A percentile compares a stretch with the other conserved stretches of the same genome.
These are phyloP conservation scores for Prunus yedoensis DNA, from an alignment of 331 rosid genomes.

Conservation along the genomic window DNA sequence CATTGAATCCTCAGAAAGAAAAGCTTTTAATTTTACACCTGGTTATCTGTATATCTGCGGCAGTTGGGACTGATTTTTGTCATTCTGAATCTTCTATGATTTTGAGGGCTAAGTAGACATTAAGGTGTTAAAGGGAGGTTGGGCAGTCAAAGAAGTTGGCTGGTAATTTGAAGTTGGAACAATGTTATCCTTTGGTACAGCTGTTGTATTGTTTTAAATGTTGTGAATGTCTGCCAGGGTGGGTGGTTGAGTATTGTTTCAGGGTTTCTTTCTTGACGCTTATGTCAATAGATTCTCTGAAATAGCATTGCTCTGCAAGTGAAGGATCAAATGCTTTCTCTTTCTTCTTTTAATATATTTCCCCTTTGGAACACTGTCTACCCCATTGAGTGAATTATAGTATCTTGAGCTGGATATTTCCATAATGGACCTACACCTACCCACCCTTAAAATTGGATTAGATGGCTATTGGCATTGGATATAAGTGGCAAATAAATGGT, in stretches of 20 bases:
- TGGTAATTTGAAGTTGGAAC: not conserved
- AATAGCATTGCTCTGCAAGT: not conserved
- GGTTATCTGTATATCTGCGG: not conserved
- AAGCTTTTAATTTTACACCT: not conserved
- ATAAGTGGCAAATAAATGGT: not conserved
- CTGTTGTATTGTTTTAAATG: not conserved
- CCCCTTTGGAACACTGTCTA: not conserved
- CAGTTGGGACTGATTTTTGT: not conserved
- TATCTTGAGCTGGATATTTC: not conserved
- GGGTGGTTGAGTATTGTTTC: not conserved
- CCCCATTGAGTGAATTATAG: not conserved
- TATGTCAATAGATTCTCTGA: not conserved
- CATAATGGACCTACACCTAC: not conserved
- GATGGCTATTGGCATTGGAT: not conserved
- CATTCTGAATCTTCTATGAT: not conserved
- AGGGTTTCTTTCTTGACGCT: not conserved
- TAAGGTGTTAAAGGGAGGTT: constrained; percentile 9
- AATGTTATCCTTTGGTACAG: not conserved
- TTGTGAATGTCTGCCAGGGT: not conserved
- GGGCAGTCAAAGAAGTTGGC: not conserved
- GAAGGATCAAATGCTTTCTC: not conserved
- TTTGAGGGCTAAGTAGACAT: not conserved
- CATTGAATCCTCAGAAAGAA: not conserved
- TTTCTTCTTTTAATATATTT: not conserved
- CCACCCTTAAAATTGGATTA: constrained; percentile 1